Evolutionary conservation across 768 basidiomycete species (phyloP).

Genomic region (Dentipellis sp.): DNA sequence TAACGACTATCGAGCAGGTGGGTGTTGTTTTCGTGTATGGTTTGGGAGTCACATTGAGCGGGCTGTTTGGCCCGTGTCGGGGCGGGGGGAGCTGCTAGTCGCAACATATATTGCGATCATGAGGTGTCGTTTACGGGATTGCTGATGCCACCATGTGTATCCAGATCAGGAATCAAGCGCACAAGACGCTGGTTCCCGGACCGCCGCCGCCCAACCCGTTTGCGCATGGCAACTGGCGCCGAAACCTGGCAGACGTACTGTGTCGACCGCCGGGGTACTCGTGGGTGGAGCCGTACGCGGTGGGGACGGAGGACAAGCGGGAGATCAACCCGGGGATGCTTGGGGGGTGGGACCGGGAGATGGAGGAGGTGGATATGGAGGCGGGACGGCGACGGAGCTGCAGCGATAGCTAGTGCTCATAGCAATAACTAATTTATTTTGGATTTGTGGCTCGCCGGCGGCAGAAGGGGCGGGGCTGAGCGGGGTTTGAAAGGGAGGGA

Average conservation of each 20-base stretch:
- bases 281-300: constrained; percentile 59
- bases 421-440: no score
- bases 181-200: constrained; percentile 56
- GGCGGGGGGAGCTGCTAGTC: not conserved
- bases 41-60: not conserved
- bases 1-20: constrained; percentile 96
- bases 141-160: not conserved
- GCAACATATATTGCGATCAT: not conserved
- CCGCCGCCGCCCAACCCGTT: constrained; percentile 78
- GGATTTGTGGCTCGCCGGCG: no score
- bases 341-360: not conserved
- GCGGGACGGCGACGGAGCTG: constrained; percentile 11
- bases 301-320: constrained; percentile 65
- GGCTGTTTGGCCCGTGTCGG: not conserved
- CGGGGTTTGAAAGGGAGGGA: no score
- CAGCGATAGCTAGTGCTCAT: not conserved
- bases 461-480: no score
- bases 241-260: constrained; percentile 67
- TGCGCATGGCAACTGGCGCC: constrained; percentile 65
- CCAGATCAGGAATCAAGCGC: constrained; percentile 82
- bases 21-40: constrained; percentile 18
- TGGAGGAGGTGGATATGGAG: constrained; percentile 4
- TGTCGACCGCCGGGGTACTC: constrained; percentile 76
- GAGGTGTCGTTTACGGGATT: not conserved
- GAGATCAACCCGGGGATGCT: constrained; percentile 62